These are phyloP conservation scores for Chalciporus piperatus DNA, from an alignment of 768 basidiomycete species.

Conservation along the genomic window DNA sequence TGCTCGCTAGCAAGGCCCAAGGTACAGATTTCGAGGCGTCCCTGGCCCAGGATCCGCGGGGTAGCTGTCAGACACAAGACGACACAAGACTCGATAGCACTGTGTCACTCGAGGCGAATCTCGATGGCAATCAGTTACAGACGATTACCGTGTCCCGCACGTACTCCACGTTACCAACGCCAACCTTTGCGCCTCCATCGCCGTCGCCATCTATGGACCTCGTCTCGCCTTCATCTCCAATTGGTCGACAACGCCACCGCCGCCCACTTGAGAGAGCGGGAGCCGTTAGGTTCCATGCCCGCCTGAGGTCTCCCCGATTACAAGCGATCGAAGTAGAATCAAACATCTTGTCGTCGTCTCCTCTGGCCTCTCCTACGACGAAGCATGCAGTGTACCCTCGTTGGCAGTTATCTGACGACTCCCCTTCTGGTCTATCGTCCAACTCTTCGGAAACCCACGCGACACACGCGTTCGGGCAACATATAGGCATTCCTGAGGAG, in stretches of 20 bases:
- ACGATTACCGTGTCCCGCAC: constrained; percentile 19
- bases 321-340: constrained; percentile 18
- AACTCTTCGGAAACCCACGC: neutral
- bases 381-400: constrained; percentile 2
- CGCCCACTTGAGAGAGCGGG: constrained; percentile 32
- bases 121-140: constrained; percentile 16
- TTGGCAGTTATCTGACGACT: constrained; percentile 18
- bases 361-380: neutral
- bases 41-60: constrained; percentile 15
- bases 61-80: constrained; percentile 5
- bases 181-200: constrained; percentile 29
- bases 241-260: constrained; percentile 21
- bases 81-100: constrained; percentile 10
- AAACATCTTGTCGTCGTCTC: constrained; percentile 2
- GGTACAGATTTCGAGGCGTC: neutral
- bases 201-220: constrained; percentile 28
- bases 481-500: constrained; percentile 33
- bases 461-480: constrained; percentile 9
- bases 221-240: constrained; percentile 20
- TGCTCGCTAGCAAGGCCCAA: neutral
- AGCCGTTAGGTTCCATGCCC: constrained; percentile 30
- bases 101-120: constrained; percentile 13
- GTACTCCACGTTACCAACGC: constrained; percentile 28
- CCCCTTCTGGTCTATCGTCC: constrained; percentile 3
- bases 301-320: constrained; percentile 23